phyloP scores from a whole-genome alignment of 768 basidiomycete species.

The Mycena sanguinolenta region DNA sequence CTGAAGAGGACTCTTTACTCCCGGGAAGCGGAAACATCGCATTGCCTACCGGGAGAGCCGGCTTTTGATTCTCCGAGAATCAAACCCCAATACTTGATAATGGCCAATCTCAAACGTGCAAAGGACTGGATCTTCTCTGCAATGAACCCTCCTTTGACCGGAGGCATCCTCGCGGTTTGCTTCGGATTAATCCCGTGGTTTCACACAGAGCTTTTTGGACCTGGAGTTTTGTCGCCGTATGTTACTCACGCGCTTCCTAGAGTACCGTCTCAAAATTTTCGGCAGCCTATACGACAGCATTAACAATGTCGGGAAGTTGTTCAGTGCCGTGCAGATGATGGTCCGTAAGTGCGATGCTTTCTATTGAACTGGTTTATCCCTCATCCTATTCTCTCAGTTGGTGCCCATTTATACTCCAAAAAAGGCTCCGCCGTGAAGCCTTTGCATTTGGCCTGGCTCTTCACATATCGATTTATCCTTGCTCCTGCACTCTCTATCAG shows the following conservation, averaged over 20 bases:
- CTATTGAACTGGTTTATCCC: neutral
- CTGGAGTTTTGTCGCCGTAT: slow-evolving; percentile 34
- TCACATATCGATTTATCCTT: slow-evolving; percentile 35
- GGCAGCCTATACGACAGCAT: slow-evolving; percentile 33
- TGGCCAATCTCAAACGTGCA: neutral
- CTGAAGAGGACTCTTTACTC: slow-evolving; percentile 13
- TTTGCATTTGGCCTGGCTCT: slow-evolving; percentile 31
- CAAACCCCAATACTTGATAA: neutral
- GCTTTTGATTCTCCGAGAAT: neutral
- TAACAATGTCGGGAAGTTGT: slow-evolving; percentile 34
- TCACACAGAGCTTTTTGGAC: slow-evolving; percentile 33
- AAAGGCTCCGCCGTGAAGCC: slow-evolving; percentile 25
- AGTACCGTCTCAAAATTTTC: neutral
- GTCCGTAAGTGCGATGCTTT: slow-evolving; percentile 20
- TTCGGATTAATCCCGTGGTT: slow-evolving; percentile 36
- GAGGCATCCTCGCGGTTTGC: slow-evolving; percentile 29
- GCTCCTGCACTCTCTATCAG: slow-evolving; percentile 34
- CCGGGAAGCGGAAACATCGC: slow-evolving; percentile 18
- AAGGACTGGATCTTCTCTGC: slow-evolving; percentile 20
- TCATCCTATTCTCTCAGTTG: slow-evolving; percentile 13
- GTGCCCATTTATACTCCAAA: slow-evolving; percentile 34
- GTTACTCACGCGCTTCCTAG: neutral
- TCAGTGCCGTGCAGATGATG: slow-evolving; percentile 37
- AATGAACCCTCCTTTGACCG: slow-evolving; percentile 32
- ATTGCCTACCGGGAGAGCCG: slow-evolving; percentile 13